These are phyloP conservation scores for Haplosporangium sp. DNA, from an alignment of 371 early-diverging fungal genomes.

Conservation along the genomic window DNA sequence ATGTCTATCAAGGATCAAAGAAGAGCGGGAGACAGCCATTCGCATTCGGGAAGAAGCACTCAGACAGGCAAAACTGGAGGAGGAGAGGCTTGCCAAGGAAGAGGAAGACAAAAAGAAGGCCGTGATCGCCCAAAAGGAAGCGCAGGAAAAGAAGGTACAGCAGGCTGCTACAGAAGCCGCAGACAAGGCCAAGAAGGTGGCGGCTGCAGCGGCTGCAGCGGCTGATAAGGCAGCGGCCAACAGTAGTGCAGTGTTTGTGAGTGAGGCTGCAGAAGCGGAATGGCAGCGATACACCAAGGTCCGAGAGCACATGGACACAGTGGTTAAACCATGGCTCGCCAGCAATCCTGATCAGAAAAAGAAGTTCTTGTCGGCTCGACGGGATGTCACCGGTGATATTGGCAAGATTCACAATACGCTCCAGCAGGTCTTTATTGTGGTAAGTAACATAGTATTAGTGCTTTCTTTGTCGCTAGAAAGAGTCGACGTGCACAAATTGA, in stretches of 20 bases:
- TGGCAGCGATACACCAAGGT: constrained; percentile 24
- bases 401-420: constrained; percentile 67
- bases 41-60: constrained; percentile 19
- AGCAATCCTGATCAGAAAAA: constrained; percentile 28
- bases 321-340: constrained; percentile 20
- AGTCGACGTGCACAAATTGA: too few species aligned
- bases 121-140: constrained; percentile 22
- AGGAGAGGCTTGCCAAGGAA: constrained; percentile 16
- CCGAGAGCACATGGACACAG: constrained; percentile 12
- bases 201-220: constrained; percentile 25
- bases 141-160: constrained; percentile 18
- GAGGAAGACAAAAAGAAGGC: constrained; percentile 37
- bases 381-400: constrained; percentile 56
- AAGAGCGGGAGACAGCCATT: constrained; percentile 28
- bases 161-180: constrained; percentile 27
- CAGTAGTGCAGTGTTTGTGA: constrained; percentile 17
- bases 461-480: too few species aligned
- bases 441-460: constrained; percentile 17
- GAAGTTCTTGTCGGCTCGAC: constrained; percentile 9
- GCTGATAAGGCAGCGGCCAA: constrained; percentile 19
- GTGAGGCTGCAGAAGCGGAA: constrained; percentile 22
- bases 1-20: constrained; percentile 26
- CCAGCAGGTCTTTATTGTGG: constrained; percentile 61
- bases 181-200: constrained; percentile 35
- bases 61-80: background rate